phyloP scores from a whole-genome alignment of 1,284 basidiomycete species.

The Rhodofomes roseus region DNA sequence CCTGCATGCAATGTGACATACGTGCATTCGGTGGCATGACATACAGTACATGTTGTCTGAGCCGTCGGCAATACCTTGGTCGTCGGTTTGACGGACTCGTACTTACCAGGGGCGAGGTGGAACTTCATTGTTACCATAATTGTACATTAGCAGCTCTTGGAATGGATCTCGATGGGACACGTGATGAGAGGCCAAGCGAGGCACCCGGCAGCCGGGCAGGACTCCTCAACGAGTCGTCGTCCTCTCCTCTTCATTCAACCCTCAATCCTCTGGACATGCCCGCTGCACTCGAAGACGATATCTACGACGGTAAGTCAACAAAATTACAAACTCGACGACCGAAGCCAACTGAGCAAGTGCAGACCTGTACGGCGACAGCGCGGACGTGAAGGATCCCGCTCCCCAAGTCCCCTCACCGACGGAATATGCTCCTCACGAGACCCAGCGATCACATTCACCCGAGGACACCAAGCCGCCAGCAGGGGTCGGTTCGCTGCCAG shows the following conservation, averaged over 20 bases:
- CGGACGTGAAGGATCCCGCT: conserved; percentile 15
- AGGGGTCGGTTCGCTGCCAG: conserved; percentile 20
- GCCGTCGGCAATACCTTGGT: too few species aligned
- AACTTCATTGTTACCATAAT: too few species aligned
- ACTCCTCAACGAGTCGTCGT: too few species aligned
- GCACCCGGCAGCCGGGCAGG: not conserved
- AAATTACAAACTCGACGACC: not conserved
- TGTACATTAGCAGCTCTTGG: too few species aligned
- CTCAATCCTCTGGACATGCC: conserved; percentile 9
- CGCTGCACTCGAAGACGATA: conserved; percentile 21
- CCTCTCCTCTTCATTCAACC: not conserved
- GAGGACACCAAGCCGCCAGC: conserved; percentile 10
- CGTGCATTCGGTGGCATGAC: too few species aligned
- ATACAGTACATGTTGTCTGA: too few species aligned
- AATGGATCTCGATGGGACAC: not conserved
- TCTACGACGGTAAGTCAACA: conserved; percentile 20
- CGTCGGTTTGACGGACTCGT: too few species aligned
- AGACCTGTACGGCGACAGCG: conserved; percentile 25
- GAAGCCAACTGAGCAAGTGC: not conserved
- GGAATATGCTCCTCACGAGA: conserved; percentile 7
- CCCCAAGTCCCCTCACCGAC: conserved; percentile 4
- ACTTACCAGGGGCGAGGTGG: too few species aligned
- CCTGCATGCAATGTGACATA: too few species aligned
- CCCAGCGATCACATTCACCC: conserved; percentile 1
- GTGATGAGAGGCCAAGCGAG: not conserved